Conservation (phyloP, 179 eudicot species). For the Spinacia oleracea region DNA sequence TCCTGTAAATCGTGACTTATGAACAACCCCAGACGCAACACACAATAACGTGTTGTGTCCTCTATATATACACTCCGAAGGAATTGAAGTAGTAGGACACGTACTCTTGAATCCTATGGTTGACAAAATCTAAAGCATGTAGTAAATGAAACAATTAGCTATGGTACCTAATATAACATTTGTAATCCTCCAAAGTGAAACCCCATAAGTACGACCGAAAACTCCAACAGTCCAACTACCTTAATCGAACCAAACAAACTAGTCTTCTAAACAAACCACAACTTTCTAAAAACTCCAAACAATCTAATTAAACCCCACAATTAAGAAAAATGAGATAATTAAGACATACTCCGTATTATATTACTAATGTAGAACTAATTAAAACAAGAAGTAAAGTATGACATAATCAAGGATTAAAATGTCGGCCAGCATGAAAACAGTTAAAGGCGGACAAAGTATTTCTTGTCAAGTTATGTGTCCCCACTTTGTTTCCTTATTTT, state of each 20-base stretch:
- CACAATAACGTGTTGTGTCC: too few relatives aligned
- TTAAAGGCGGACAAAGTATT: conserved; percentile 26
- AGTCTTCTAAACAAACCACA: background rate
- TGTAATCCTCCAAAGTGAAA: too few relatives aligned
- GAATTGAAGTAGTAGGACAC: too few relatives aligned
- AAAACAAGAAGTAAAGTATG: background rate
- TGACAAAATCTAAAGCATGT: too few relatives aligned
- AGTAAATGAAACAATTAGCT: too few relatives aligned
- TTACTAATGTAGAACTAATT: conserved; percentile 1
- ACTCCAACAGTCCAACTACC: background rate
- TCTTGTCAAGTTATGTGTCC: conserved; percentile 33
- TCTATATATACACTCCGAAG: too few relatives aligned
- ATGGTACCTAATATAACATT: background rate
- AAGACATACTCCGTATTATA: conserved; percentile 5
- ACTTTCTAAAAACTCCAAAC: background rate
- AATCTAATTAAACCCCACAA: background rate
- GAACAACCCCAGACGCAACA: too few relatives aligned
- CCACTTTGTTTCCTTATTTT: conserved; percentile 20
- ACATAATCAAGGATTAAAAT: conserved; percentile 25
- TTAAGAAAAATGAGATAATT: background rate
- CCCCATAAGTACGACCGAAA: background rate
- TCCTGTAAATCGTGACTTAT: too few relatives aligned
- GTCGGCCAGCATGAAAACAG: conserved; percentile 36
- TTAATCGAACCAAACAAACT: background rate
- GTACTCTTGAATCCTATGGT: too few relatives aligned